These are phyloP conservation scores for Saksenaea oblongispora DNA, from an alignment of 371 early-diverging fungal genomes.

Conservation along the genomic window DNA sequence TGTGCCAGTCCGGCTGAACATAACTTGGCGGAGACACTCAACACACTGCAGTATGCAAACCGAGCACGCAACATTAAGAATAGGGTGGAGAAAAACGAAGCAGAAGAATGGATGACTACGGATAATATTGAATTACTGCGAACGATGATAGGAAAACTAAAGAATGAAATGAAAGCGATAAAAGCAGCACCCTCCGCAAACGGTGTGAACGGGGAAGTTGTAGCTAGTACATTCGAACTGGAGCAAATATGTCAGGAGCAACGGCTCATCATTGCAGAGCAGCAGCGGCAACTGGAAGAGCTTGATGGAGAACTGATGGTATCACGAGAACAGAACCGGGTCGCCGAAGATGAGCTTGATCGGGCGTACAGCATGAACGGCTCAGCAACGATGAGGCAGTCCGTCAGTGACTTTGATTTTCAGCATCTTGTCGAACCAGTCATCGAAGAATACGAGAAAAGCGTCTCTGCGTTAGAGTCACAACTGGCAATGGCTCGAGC, in stretches of 20 bases:
- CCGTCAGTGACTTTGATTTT: constrained; percentile 36
- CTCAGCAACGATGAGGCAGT: neutral
- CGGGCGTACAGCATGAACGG: neutral
- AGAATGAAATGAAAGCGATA: constrained; percentile 47
- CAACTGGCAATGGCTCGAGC: constrained; percentile 59
- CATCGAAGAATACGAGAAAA: constrained; percentile 71
- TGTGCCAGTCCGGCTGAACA: constrained; percentile 85
- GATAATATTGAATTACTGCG: constrained; percentile 63
- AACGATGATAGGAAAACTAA: constrained; percentile 56
- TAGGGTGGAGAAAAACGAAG: constrained; percentile 70
- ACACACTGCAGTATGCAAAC: constrained; percentile 92
- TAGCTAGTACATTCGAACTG: neutral
- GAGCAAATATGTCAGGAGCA: constrained; percentile 40
- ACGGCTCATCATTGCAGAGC: constrained; percentile 32
- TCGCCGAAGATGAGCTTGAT: constrained; percentile 24
- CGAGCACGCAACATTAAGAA: constrained; percentile 91
- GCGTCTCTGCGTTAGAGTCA: constrained; percentile 57
- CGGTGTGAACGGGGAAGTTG: neutral
- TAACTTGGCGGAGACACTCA: constrained; percentile 90
- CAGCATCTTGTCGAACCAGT: constrained; percentile 70
- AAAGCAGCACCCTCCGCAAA: constrained; percentile 24
- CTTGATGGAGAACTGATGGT: constrained; percentile 38
- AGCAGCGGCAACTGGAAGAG: constrained; percentile 48
- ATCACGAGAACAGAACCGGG: constrained; percentile 34
- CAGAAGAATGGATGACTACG: constrained; percentile 68